Evolutionary conservation across 495 filamentous ascomycete genomes (phyloP), one percentile per base, ranked within the genome.

Genomic region (Schizothecium vesticola): DNA sequence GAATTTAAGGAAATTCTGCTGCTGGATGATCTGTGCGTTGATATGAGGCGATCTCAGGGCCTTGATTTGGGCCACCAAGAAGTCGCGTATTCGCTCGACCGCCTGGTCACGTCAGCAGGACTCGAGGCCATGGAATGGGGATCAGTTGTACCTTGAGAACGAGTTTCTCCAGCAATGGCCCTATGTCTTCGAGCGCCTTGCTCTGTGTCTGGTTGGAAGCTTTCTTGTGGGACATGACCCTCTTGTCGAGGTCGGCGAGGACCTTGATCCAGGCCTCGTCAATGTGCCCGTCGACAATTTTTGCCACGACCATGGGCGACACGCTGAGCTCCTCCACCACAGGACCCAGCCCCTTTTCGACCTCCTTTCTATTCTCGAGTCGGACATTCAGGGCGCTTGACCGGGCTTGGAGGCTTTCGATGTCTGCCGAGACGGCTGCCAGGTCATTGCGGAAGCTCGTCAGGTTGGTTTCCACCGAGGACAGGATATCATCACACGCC

Each of bases 11-110:
- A 99, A 91, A 36, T 89, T 88, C 72, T 93, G 89, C 69, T 97
- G 93, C 74, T 99, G 95, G 51, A 98, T 93, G 31, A 96, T 90
- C 73, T 99, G 96, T 9, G 93, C 92, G 73, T 99, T 98, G 75
- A 97, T 95, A 73, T 92, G 94, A 4, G 96, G 96, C 1, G 95
- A 94, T 51, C 95, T 86, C 51, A 98, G 80, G 0, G 94, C 91
- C 75, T 97, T 96, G 71, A 98, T 94, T 77, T 97, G 93, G 25
- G 91, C 86, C 23, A 97, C 95, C 63, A 98, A 82, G 73, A 96
- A 96, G 76, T 99, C 94, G 57, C 95, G 85, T 77, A 97, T 96
- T 68, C 95, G 85, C 79, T 97, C 93, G 51, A 96, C 83, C n/a
- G 93, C 95, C 89, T 92, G 51, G 12, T 1, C 10, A 5, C 23